These are phyloP conservation scores for Hepatocystis sp. DNA, from an alignment of 169 alveolate species.

Conservation along the genomic window DNA sequence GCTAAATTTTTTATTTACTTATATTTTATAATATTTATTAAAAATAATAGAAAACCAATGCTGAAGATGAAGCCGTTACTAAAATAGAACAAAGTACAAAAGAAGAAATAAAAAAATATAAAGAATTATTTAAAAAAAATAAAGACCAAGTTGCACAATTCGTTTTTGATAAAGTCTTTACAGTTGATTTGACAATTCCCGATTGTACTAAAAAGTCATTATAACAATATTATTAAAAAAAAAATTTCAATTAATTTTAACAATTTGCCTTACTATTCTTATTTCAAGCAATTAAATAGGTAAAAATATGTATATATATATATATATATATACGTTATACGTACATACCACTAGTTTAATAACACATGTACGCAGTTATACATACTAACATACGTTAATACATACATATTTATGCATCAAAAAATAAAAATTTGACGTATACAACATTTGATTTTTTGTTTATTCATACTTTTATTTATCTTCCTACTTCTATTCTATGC, in stretches of 20 bases:
- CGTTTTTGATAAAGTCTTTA: constrained; percentile 54
- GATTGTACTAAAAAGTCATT: constrained; percentile 45
- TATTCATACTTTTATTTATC: not conserved
- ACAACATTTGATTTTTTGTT: not conserved
- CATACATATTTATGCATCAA: not conserved
- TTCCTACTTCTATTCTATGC: too few species aligned
- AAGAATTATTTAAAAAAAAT: constrained; percentile 58
- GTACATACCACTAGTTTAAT: too few species aligned
- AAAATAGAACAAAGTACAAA: constrained; percentile 54
- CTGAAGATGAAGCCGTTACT: constrained; percentile 72
- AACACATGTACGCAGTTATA: not conserved
- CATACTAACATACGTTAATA: not conserved
- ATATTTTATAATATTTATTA: not conserved
- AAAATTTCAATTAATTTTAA: too few species aligned
- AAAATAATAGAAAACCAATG: constrained; percentile 22
- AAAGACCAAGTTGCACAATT: constrained; percentile 70
- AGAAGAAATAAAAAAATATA: constrained; percentile 63
- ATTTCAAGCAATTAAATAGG: too few species aligned
- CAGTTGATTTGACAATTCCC: constrained; percentile 54
- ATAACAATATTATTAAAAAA: not conserved
- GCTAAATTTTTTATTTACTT: too few species aligned
- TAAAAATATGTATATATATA: too few species aligned
- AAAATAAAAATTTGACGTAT: not conserved
- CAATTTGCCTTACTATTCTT: too few species aligned
- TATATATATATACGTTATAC: too few species aligned